Base-by-base conservation (phyloP, 148 eudicot genomes). In the Chenopodium album region DNA sequence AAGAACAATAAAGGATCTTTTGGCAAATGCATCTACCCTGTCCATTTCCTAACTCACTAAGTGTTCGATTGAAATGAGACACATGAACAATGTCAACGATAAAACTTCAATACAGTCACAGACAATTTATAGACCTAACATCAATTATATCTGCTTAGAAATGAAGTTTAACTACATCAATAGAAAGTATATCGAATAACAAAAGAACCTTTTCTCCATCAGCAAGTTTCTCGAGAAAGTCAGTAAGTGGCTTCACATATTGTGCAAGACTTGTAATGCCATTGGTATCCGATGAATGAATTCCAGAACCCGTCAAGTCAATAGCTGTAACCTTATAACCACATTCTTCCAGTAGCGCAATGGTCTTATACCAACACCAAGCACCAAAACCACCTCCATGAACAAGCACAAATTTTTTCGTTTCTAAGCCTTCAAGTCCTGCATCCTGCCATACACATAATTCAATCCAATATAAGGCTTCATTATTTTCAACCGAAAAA, bases 301-400 rank as follows among this genome's bases (percentile, higher is more conserved):
- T 89, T 71, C 98, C 98, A 23, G 98, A 93, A 77, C 98, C 98
- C 84, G 91, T 89, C 85, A 95, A 88, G 84, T 95, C 98, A 69
- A 95, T 76, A 6, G 98, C 94, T 59, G 98, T 90, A 79, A 95
- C 97, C 84, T 81, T 91, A 76, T 82, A 93, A 85, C 97, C 98
- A 85, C 78, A 81, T 85, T 93, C 98, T 88, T 95, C 93, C 9
- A 95, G 84, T 22, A 95, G 90, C 7, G 98, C 92, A 76, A 95
- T 95, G 71, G 94, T 93, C 84, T 95, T 95, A 80, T 95, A 95
- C 98, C 98, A 95, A 85, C 98, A 95, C 98, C 98, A 95, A 67
- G 98, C 98, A 64, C 98, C 98, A 88, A 93, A 93, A 41, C 98
- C 98, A 85, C 98, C 98, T 73, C 98, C 98, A 85, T 93, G 98